Base-by-base conservation (phyloP, 2,329 filamentous ascomycete genomes). In the Trichophyton rubrum region DNA sequence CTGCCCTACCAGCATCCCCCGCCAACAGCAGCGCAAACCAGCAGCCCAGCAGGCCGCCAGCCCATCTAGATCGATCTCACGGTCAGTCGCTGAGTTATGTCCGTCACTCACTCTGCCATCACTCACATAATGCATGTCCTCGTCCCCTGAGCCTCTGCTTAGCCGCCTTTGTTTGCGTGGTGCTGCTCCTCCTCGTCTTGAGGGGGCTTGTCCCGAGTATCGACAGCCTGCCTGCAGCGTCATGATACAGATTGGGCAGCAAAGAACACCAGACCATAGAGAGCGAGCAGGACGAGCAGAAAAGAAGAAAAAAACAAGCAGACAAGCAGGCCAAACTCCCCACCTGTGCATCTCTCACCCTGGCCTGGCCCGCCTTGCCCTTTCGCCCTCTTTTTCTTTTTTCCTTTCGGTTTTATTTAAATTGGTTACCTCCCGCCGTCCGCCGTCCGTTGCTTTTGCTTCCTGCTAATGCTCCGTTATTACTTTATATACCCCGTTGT, bases 261-360 rank as follows among this genome's bases (percentile, higher is more conserved):
- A 57, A 57, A 57, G 38, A 24, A n/a, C 33, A 38, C 33, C 33
- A 38, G 11, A 9, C 33, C 33, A 38, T 11, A 38, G 33, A 38
- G 33, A 38, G 33, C 33, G 33, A 38, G 33, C 33, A 38, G 33
- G 11, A 24, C 11, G 17, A 30, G 8, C n/a, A 56, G 17, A 56
- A 30, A 30, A 17, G n/a, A 20, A 33, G 15, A 33, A 57, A 40
- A 57, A 40, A 40, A 24, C 15, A 57, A 22, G 13, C 33, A 57
- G 20, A 57, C 33, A 38, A 38, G 33, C 33, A 40, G 38, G 20
- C 15, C 33, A 57, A 22, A 9, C 33, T 57, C 55, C 55, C 55
- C 55, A 57, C 55, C 55, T 41, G 55, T 57, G 55, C 55, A 20
- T 57, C 55, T 57, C 33, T 57, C 38, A 41, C 49, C 49, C 49